Conservation (phyloP, 306 rosid genomes). For the Dryas drummondii region DNA sequence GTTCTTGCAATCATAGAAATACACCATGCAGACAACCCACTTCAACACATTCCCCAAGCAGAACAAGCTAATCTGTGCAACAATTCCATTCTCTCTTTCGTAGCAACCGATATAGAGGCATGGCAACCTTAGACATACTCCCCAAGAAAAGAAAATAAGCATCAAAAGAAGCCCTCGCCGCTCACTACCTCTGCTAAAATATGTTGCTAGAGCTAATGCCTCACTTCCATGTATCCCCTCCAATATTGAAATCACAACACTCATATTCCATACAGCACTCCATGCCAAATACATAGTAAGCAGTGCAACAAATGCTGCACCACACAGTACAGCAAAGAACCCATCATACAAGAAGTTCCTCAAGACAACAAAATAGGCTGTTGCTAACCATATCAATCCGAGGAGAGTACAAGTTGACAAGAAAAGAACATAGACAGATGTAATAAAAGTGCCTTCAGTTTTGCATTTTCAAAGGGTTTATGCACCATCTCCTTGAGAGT, state of each 20-base stretch:
- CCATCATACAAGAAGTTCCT: neutral
- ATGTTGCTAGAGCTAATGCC: constrained; percentile 38
- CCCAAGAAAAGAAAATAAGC: constrained; percentile 51
- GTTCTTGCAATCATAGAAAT: constrained; percentile 56
- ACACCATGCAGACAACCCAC: constrained; percentile 52
- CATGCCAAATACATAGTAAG: constrained; percentile 39
- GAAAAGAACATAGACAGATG: neutral
- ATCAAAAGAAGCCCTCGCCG: constrained; percentile 40
- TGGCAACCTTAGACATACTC: constrained; percentile 35
- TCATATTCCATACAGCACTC: constrained; percentile 57
- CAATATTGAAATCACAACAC: constrained; percentile 48
- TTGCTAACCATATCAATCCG: constrained; percentile 1
- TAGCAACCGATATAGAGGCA: constrained; percentile 42
- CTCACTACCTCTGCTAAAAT: constrained; percentile 41
- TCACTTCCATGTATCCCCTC: constrained; percentile 41
- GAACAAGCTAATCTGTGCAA: constrained; percentile 37
- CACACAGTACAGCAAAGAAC: constrained; percentile 10
- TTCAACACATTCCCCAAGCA: constrained; percentile 46
- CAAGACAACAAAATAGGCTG: neutral
- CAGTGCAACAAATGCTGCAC: constrained; percentile 15
- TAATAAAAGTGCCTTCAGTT: constrained; percentile 8
- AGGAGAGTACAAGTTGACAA: constrained; percentile 6
- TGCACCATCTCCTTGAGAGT: constrained; percentile 11
- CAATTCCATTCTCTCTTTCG: constrained; percentile 34
- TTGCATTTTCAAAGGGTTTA: constrained; percentile 2